phyloP scores from a whole-genome alignment of 1,139 yeast genomes.

The Taphrina populina region DNA sequence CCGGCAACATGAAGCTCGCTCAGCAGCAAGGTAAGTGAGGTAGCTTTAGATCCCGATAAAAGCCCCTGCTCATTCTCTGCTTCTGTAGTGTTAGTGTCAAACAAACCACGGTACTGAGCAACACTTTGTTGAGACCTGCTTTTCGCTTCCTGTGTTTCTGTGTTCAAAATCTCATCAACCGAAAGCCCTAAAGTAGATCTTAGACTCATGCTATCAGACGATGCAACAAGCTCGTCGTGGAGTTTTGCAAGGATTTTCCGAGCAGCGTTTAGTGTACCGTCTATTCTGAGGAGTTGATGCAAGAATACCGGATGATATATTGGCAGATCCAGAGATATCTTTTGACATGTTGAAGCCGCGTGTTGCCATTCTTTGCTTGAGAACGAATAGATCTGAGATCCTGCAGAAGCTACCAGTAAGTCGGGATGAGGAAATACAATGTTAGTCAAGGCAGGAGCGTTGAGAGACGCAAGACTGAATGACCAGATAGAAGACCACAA shows the following conservation, averaged over 20 bases:
- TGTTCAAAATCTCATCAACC: neutral
- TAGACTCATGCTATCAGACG: neutral
- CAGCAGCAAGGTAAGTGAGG: constrained; percentile 7
- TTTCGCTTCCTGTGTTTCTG: neutral
- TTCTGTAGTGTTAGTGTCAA: neutral
- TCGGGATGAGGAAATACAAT: neutral
- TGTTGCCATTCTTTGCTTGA: constrained; percentile 62
- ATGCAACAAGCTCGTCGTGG: neutral
- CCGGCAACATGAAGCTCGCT: neutral
- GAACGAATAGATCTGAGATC: constrained; percentile 51
- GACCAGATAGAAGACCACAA: constrained; percentile 2
- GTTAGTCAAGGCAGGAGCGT: neutral
- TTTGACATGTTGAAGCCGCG: neutral
- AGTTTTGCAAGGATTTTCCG: neutral
- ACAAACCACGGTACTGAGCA: constrained; percentile 2
- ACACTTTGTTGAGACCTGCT: neutral
- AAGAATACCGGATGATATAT: constrained; percentile 87
- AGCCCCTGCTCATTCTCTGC: neutral
- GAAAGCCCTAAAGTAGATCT: neutral
- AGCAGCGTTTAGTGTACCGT: constrained; percentile 3
- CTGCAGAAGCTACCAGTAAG: neutral
- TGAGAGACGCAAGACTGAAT: neutral
- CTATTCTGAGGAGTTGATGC: constrained; percentile 40
- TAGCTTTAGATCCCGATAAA: constrained; percentile 3
- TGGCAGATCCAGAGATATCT: constrained; percentile 52